Base-by-base conservation (phyloP, 345 rosid genomes). In the Hypericum perforatum region DNA sequence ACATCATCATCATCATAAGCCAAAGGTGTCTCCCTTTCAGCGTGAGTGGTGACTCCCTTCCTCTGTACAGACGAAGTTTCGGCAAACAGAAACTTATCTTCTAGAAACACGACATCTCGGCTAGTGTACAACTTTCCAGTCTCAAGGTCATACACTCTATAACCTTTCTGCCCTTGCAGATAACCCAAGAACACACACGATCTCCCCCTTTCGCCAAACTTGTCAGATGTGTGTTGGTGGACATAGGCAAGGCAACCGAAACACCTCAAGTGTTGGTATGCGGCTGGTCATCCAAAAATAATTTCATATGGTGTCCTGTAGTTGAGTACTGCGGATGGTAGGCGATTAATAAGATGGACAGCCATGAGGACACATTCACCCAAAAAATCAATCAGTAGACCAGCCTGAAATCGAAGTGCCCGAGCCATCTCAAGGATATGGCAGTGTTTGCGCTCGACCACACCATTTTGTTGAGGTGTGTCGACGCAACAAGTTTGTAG, bases 141-240 rank as follows among this genome's bases (percentile, higher is more conserved):
- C 8, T 41, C 39, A 2, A 47, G 42, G 22, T 65, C 55, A 15
- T 8, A 59, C 0, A 53, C 9, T 10, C 16, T 9, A 9, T 53
- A 65, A 0, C 59, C 59, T 38, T 53, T 58, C 16, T 58, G 41
- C 0, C 44, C 22, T 11, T 10, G 0, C 0, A 54, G 59, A 37
- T 65, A 65, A 2, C 63, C 52, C 4, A 63, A 5, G 37, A 63
- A 63, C 0, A 63, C 7, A n/a, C 39, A 9, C 0, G 43, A n/a
- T 9, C 8, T 49, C 9, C 41, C 7, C 7, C 50, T 37, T 6
- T 8, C 10, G 5, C 8, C 10, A 41, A 55, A 55, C n/a, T 41
- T 55, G 49, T 42, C 0, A 0, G 3, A 7, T 0, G 37, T 10
- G 7, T 14, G 15, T 10, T 14, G 16, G 2, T 16, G 14, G 4